Evolutionary conservation across 768 basidiomycete species (phyloP), one percentile per base, ranked within the genome.

Genomic region (Boletus sp.): DNA sequence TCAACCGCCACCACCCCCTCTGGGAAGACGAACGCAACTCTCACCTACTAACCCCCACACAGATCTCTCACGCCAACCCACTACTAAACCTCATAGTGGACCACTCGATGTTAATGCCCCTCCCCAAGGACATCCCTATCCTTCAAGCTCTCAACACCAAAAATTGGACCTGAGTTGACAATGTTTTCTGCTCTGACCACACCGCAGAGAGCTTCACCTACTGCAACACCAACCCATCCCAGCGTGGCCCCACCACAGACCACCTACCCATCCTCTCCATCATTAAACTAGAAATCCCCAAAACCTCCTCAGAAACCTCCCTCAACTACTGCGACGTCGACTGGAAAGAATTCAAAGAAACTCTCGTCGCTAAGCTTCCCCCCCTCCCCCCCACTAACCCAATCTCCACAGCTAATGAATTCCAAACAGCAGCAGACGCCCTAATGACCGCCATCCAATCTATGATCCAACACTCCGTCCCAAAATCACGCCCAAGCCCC

Each of bases 121-220:
- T 78, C 2, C 70, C 67, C 0, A 59, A 65, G 33, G 64, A 56
- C 15, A 52, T 70, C 1, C 72, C 67, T 9, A 76, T 70, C 0
- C 65, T 74, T 0, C 35, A 59, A 50, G 52, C 61, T 0, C 55
- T 45, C 1, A 24, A 17, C 8, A 63, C 66, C 28, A 59, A 59
- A 10, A 73, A 73, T 51, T 66, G 62, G 55, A 76, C 74, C 0
- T n/a, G 75, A 1, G 65, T 67, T 0, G 75, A 77, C 60, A 78
- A 78, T 20, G 65, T 78, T 0, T 77, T 73, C 40, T 59, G 64
- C 18, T 56, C 5, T 0, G 52, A 46, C 17, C 29, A 46, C 17
- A 46, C 9, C 1, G n/a, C 39, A 0, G n/a, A 40, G 4, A 7
- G 15, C 1, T 18, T 40, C 2, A 40, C 39, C 6, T 14, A 8